Conservation (phyloP, 345 rosid genomes). For the Linum usitatissimum region DNA sequence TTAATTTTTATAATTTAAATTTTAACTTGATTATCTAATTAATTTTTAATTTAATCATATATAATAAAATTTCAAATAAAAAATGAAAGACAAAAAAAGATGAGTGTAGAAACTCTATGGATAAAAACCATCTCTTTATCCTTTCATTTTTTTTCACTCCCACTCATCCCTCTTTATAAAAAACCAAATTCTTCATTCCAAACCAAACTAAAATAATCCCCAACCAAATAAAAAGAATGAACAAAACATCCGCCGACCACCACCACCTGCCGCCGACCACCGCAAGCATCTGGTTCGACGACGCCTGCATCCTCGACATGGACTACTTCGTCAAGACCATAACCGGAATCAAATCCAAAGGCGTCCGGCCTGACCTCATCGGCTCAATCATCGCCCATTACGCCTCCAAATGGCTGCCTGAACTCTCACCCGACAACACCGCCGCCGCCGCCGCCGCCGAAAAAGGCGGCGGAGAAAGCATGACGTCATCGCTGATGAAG, state of each 20-base stretch:
- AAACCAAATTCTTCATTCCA: no score
- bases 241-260: not conserved
- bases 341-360: conserved; percentile 60
- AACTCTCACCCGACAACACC: conserved; percentile 28
- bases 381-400: conserved; percentile 79
- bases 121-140: no score
- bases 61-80: no score
- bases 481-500: conserved; percentile 58
- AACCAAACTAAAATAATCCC: no score
- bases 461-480: conserved; percentile 35
- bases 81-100: no score
- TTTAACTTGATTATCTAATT: no score
- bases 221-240: no score
- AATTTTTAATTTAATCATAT: no score
- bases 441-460: conserved; percentile 7
- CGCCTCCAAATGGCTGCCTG: conserved; percentile 84
- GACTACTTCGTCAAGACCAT: conserved; percentile 73
- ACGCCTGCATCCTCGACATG: conserved; percentile 65
- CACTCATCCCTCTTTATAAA: no score
- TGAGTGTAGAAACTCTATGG: no score
- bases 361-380: conserved; percentile 63
- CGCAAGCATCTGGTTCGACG: conserved; percentile 40
- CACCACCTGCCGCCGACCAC: not conserved
- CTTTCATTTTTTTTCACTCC: no score
- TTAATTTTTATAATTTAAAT: no score